A percentile compares a stretch with the other conserved stretches of the same genome.
Evolutionary conservation across 371 early-diverging fungal species (phyloP).

Genomic region (Chytridium lagenaria): DNA sequence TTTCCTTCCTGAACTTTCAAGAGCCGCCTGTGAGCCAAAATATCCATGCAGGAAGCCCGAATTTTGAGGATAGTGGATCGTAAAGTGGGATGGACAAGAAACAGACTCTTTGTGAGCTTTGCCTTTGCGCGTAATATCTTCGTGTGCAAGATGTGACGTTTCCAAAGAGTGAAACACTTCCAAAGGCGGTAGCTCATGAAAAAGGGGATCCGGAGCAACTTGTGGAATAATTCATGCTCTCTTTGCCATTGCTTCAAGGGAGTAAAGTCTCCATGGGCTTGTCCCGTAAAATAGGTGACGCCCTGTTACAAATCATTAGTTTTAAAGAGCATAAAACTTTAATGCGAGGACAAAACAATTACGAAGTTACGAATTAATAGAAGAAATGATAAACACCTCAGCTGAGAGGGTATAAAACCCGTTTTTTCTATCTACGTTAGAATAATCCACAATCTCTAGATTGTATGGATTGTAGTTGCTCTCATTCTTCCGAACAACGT

Average conservation of each 20-base stretch:
- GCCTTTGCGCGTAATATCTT: constrained; percentile 51
- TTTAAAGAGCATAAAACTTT: too few relatives aligned
- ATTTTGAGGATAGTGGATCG: constrained; percentile 45
- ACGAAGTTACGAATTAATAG: not conserved
- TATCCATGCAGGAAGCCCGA: constrained; percentile 39
- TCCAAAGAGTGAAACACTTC: constrained; percentile 62
- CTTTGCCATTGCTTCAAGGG: constrained; percentile 55
- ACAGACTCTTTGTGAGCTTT: constrained; percentile 49
- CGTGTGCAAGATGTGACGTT: constrained; percentile 52
- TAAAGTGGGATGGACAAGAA: constrained; percentile 54
- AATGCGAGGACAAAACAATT: constrained; percentile 13
- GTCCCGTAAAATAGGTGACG: constrained; percentile 51
- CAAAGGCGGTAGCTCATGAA: constrained; percentile 57
- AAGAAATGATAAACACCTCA: constrained; percentile 34
- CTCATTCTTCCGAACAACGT: constrained; percentile 35
- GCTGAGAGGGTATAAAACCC: constrained; percentile 57
- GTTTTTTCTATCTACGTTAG: constrained; percentile 45
- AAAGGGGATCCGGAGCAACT: constrained; percentile 54
- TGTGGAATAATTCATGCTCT: constrained; percentile 57
- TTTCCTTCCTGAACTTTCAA: constrained; percentile 38
- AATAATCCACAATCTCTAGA: constrained; percentile 53
- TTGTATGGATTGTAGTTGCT: constrained; percentile 57
- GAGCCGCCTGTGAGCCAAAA: constrained; percentile 36
- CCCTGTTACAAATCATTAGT: constrained; percentile 43
- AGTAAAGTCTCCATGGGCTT: constrained; percentile 60